Evolutionary conservation across 2,329 filamentous ascomycete genomes (phyloP).

Genomic region (Samsoniella hepiali): DNA sequence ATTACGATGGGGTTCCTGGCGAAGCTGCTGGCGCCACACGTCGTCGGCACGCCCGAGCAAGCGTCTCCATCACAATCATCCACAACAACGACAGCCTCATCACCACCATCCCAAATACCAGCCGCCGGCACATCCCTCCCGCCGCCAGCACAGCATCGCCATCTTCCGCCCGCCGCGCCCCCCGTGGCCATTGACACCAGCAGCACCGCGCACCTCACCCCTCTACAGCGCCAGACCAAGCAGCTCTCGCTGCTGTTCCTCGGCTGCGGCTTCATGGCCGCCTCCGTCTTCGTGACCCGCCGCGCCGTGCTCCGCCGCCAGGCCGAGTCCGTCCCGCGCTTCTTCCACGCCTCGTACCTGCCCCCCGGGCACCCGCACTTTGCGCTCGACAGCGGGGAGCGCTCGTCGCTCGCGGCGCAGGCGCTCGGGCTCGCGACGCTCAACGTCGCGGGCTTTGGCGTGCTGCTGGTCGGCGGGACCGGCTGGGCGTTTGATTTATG

Average conservation of each 20-base stretch:
- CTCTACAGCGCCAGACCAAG: slow-evolving; percentile 48
- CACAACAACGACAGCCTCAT: not conserved
- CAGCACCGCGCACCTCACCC: slow-evolving; percentile 27
- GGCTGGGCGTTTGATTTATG: slow-evolving; percentile 77
- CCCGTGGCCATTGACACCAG: slow-evolving; percentile 21
- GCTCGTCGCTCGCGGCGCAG: slow-evolving; percentile 67
- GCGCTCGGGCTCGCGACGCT: slow-evolving; percentile 84
- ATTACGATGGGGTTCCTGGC: slow-evolving; percentile 15
- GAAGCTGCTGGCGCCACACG: slow-evolving; percentile 15
- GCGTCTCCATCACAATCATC: slow-evolving; percentile 17
- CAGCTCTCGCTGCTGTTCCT: slow-evolving; percentile 70
- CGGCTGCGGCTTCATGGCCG: slow-evolving; percentile 70
- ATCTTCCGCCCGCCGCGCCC: slow-evolving; percentile 18
- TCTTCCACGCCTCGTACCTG: slow-evolving; percentile 61
- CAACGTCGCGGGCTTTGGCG: slow-evolving; percentile 72
- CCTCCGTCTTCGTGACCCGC: slow-evolving; percentile 68
- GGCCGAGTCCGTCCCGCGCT: slow-evolving; percentile 61
- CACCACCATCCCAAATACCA: not conserved
- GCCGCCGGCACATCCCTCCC: not conserved
- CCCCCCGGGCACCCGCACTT: slow-evolving; percentile 12
- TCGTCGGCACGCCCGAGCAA: slow-evolving; percentile 16
- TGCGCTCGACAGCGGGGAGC: slow-evolving; percentile 29
- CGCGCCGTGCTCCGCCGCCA: slow-evolving; percentile 66
- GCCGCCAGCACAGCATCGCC: slow-evolving; percentile 20
- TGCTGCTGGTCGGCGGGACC: slow-evolving; percentile 70